Percentiles rank a stretch among this genome's conserved stretches.
Evolutionary conservation across 768 basidiomycete species (phyloP).

Genomic region (Hypholoma fasciculare): DNA sequence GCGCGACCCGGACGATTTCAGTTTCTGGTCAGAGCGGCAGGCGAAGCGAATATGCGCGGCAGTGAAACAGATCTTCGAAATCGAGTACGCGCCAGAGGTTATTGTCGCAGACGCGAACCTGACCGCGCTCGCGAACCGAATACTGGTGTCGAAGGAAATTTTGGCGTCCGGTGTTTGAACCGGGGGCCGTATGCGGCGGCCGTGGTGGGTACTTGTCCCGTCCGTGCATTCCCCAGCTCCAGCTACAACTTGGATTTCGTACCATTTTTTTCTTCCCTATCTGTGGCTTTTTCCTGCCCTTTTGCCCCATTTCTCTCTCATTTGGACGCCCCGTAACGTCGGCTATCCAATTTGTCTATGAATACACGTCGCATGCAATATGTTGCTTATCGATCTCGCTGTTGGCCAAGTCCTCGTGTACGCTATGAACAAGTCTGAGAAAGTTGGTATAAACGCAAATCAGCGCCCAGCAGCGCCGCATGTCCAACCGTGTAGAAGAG

Average conservation of each 20-base stretch:
- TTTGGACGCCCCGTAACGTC: too few species aligned
- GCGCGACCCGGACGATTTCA: conserved; percentile 89
- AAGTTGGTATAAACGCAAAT: background rate
- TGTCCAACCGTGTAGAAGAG: background rate
- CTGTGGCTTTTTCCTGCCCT: background rate
- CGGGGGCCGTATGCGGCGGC: background rate
- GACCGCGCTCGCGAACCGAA: conserved; percentile 78
- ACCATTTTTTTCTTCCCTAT: background rate
- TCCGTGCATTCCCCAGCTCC: too few species aligned
- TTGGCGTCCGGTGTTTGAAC: conserved; percentile 24
- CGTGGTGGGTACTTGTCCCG: too few species aligned
- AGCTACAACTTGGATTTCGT: too few species aligned
- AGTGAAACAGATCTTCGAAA: conserved; percentile 79
- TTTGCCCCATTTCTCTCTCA: background rate
- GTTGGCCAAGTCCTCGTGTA: too few species aligned
- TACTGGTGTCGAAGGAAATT: conserved; percentile 74
- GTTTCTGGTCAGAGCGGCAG: conserved; percentile 89
- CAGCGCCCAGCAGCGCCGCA: background rate
- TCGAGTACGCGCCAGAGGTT: conserved; percentile 89
- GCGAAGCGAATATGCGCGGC: conserved; percentile 85
- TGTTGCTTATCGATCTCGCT: too few species aligned
- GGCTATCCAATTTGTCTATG: too few species aligned
- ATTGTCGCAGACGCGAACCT: conserved; percentile 94
- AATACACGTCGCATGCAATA: too few species aligned
- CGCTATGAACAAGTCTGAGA: background rate